Percentiles rank a stretch among this genome's conserved stretches.
Conservation (phyloP, 768 basidiomycete genomes). For the Floccularia luteovirens region DNA sequence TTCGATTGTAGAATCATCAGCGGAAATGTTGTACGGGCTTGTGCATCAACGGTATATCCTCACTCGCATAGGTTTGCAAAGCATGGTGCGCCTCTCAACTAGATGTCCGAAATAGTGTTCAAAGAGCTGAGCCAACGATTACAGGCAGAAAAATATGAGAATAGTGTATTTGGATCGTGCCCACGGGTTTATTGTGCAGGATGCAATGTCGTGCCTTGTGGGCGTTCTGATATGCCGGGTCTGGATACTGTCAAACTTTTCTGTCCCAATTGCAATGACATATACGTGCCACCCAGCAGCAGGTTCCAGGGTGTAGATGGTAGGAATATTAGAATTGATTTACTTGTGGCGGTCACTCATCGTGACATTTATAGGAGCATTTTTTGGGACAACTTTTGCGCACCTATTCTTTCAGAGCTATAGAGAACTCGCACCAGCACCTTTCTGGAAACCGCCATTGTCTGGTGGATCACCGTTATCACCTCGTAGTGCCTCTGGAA, state of each 20-base stretch:
- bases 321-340: constrained; percentile 34
- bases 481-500: constrained; percentile 43
- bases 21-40: constrained; percentile 94
- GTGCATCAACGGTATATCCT: constrained; percentile 98
- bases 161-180: constrained; percentile 84
- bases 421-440: constrained; percentile 88
- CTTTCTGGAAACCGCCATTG: constrained; percentile 76
- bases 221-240: constrained; percentile 91
- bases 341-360: constrained; percentile 6
- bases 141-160: constrained; percentile 95
- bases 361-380: constrained; percentile 60
- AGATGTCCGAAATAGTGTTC: too few relatives aligned
- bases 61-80: constrained; percentile 87
- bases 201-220: constrained; percentile 88
- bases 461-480: constrained; percentile 48
- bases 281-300: constrained; percentile 92
- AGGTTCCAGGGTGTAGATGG: constrained; percentile 96
- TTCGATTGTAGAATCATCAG: constrained; percentile 95
- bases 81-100: constrained; percentile 95
- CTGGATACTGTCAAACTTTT: constrained; percentile 96
- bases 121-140: too few relatives aligned
- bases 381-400: constrained; percentile 98
- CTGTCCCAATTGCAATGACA: constrained; percentile 97
- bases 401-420: constrained; percentile 98
- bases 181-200: constrained; percentile 92